Evolutionary conservation across 805 yeast genomes (phyloP).

Genomic region (Scheffersomyces amazonensis): DNA sequence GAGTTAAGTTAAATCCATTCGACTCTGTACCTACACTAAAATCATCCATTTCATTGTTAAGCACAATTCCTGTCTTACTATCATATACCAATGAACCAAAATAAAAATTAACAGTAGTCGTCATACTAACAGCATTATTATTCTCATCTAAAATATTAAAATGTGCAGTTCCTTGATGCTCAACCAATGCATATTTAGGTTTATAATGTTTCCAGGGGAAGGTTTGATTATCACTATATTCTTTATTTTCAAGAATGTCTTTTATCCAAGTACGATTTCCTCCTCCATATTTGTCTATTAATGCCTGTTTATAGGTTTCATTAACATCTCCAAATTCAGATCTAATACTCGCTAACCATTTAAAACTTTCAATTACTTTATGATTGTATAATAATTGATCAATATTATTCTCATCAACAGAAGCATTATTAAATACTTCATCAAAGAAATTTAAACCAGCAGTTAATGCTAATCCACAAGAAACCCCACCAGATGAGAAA

Average conservation of each 20-base stretch:
- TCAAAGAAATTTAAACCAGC: conserved; percentile 71
- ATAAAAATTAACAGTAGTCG: conserved; percentile 80
- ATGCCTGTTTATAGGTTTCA: conserved; percentile 25
- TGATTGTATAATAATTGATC: conserved; percentile 47
- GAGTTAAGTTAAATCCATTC: conserved; percentile 78
- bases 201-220: conserved; percentile 68
- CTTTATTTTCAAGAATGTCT: conserved; percentile 34
- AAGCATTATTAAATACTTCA: conserved; percentile 19
- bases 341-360: conserved; percentile 88
- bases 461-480: conserved; percentile 79
- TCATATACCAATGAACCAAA: conserved; percentile 87
- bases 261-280: conserved; percentile 59
- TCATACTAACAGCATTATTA: conserved; percentile 80
- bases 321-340: conserved; percentile 75
- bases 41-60: conserved; percentile 95
- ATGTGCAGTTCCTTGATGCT: conserved; percentile 91
- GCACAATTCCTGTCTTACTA: conserved; percentile 72
- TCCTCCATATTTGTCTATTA: conserved; percentile 44
- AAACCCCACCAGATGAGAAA: conserved; percentile 61
- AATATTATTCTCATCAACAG: conserved; percentile 8
- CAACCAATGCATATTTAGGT: conserved; percentile 73
- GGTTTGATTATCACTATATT: conserved; percentile 57
- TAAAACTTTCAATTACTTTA: conserved; percentile 79
- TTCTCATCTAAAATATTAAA: conserved; percentile 72
- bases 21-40: conserved; percentile 68